phyloP scores from a whole-genome alignment of 2,329 filamentous ascomycete species.

The Alternaria angustiovoidea region DNA sequence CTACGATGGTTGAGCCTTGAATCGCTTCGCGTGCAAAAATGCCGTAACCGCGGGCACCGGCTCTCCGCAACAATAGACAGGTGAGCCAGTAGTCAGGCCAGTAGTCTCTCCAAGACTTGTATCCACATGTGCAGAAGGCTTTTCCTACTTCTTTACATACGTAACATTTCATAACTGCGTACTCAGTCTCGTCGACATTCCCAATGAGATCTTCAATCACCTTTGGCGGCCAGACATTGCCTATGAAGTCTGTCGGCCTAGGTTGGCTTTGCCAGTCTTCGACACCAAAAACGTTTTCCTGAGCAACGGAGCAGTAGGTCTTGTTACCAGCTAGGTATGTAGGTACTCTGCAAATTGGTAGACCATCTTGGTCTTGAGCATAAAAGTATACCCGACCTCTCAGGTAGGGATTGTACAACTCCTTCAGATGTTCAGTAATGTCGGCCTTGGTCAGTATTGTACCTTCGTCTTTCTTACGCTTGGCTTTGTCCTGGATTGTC shows the following conservation, averaged over 20 bases:
- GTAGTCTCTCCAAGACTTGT: neutral
- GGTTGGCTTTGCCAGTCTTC: neutral
- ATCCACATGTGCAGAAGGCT: neutral
- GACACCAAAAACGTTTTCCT: neutral
- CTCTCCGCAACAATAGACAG: no score
- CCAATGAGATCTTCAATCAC: neutral
- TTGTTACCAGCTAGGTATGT: neutral
- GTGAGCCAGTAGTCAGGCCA: no score
- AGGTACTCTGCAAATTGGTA: neutral
- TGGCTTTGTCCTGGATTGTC: neutral
- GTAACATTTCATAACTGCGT: neutral
- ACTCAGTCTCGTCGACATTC: neutral
- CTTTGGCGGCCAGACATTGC: neutral
- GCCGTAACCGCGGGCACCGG: no score
- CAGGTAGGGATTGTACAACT: neutral
- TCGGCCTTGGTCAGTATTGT: neutral
- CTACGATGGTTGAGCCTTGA: no score
- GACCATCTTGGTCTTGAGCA: neutral
- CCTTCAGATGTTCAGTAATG: neutral
- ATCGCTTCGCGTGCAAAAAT: no score
- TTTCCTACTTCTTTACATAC: neutral
- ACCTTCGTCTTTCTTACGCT: neutral
- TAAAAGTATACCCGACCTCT: neutral
- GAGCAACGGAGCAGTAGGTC: neutral
- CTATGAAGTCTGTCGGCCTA: neutral